phyloP scores from a whole-genome alignment of 495 filamentous ascomycete genomes.

The Copromyces sp. region DNA sequence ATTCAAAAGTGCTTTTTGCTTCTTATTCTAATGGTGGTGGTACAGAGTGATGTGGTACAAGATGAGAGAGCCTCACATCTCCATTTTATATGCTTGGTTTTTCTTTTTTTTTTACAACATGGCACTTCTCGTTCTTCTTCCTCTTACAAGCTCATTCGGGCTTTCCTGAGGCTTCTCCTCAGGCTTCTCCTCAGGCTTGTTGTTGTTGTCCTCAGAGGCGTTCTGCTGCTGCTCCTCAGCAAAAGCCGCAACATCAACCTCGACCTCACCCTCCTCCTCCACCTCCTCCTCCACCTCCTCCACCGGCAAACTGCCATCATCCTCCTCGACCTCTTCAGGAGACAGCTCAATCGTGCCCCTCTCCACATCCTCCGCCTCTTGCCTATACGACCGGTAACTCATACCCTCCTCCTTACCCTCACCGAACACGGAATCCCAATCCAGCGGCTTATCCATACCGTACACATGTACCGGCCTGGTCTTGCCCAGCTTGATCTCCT shows the following conservation, averaged over 20 bases:
- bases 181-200: background rate
- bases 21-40: background rate
- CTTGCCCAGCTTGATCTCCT: constrained; percentile 11
- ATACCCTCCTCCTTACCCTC: background rate
- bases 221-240: background rate
- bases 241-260: background rate
- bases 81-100: background rate
- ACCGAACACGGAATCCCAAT: constrained; percentile 22
- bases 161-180: background rate
- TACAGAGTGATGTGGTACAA: background rate
- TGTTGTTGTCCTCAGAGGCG: background rate
- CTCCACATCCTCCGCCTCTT: background rate
- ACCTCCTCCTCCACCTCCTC: background rate
- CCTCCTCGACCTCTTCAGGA: background rate
- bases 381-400: background rate
- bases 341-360: background rate
- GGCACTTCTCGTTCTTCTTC: background rate
- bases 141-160: background rate
- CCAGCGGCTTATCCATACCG: constrained; percentile 12
- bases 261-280: background rate
- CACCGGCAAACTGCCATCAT: background rate
- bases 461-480: constrained; percentile 22
- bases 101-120: background rate
- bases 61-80: background rate
- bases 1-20: background rate